Evolutionary conservation across 169 alveolate species (phyloP).

Genomic region (Besnoitia besnoiti): DNA sequence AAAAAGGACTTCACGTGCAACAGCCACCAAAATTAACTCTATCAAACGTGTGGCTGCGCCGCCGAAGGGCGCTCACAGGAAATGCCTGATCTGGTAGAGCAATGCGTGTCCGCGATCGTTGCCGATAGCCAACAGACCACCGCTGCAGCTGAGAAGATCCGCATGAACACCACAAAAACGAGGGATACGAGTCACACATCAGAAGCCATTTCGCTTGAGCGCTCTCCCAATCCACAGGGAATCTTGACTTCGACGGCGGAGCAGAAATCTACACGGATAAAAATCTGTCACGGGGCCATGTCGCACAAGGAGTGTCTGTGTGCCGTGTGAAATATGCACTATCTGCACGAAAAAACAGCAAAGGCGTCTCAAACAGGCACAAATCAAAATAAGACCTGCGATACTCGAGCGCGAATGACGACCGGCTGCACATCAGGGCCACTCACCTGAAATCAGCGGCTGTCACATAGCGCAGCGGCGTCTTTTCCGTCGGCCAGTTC

Average conservation of each 20-base stretch:
- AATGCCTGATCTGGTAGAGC: conserved; percentile 35
- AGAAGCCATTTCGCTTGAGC: background rate
- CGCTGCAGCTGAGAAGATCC: background rate
- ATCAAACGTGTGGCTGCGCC: background rate
- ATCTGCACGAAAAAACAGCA: too few relatives aligned
- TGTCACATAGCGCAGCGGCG: conserved; percentile 48
- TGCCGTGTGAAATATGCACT: too few relatives aligned
- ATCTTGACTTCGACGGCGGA: too few relatives aligned
- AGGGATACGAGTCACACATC: background rate
- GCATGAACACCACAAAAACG: background rate
- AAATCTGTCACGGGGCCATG: too few relatives aligned
- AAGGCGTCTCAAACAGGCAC: too few relatives aligned
- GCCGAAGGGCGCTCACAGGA: background rate
- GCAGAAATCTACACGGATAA: too few relatives aligned
- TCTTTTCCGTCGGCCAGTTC: conserved; percentile 81
- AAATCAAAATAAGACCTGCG: too few relatives aligned
- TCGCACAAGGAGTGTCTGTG: too few relatives aligned
- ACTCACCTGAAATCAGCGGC: conserved; percentile 46
- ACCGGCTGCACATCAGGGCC: too few relatives aligned
- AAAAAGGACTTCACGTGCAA: too few relatives aligned
- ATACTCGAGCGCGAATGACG: too few relatives aligned
- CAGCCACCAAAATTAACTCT: too few relatives aligned
- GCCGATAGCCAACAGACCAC: conserved; percentile 53
- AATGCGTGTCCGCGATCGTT: conserved; percentile 45
- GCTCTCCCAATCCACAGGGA: background rate